Evolutionary conservation across 2,329 filamentous ascomycete species (phyloP).

Genomic region (Ophiostoma quercus): DNA sequence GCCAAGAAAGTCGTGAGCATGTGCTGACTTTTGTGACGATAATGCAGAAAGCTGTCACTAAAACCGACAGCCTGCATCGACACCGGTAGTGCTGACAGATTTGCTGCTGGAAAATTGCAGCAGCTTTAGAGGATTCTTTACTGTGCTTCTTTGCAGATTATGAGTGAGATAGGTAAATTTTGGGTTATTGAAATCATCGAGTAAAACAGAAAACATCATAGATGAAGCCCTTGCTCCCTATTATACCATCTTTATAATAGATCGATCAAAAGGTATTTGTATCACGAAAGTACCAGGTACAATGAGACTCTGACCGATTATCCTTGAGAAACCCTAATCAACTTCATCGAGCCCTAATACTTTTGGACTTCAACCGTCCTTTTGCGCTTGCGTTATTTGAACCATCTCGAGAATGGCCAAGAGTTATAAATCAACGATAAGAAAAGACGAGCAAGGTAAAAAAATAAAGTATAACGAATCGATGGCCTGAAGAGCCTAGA

Average conservation of each 20-base stretch:
- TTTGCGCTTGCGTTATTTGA: background rate
- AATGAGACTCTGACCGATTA: background rate
- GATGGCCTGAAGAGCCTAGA: background rate
- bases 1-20: background rate
- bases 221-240: background rate
- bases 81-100: background rate
- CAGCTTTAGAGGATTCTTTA: background rate
- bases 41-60: conserved; percentile 1
- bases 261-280: background rate
- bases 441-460: background rate
- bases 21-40: background rate
- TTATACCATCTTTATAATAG: background rate
- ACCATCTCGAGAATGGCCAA: background rate
- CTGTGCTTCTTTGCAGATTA: background rate
- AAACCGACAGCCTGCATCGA: background rate
- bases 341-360: background rate
- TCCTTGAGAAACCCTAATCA: background rate
- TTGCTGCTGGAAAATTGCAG: background rate
- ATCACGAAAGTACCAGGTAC: background rate
- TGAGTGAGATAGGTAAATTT: background rate
- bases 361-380: too few species aligned
- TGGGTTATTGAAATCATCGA: background rate
- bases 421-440: background rate
- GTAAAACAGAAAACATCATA: background rate
- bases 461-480: background rate